phyloP scores from a whole-genome alignment of 768 basidiomycete genomes.

The Agrocybe pediades region DNA sequence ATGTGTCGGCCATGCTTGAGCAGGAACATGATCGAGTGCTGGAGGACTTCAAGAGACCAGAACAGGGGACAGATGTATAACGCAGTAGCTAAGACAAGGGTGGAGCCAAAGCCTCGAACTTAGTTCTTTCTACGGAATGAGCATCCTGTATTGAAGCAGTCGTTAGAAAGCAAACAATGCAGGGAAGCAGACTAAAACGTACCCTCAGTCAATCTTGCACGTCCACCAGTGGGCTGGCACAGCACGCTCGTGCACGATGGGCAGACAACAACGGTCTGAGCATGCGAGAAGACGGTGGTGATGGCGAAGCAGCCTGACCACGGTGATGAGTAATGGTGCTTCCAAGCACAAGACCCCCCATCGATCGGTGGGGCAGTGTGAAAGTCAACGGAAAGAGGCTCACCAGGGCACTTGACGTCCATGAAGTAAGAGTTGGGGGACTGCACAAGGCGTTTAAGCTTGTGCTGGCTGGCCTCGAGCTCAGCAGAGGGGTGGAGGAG shows the following conservation, averaged over 20 bases:
- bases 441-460: constrained; percentile 99
- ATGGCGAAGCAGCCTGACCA: constrained; percentile 85
- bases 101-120: constrained; percentile 7
- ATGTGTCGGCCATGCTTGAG: constrained; percentile 11
- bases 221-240: constrained; percentile 98
- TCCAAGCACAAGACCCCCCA: constrained; percentile 8
- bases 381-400: constrained; percentile 26
- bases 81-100: constrained; percentile 21
- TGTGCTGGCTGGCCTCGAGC: constrained; percentile 88
- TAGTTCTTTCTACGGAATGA: constrained; percentile 98
- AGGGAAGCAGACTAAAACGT: constrained; percentile 28
- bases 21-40: constrained; percentile 12
- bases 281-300: constrained; percentile 99
- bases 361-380: constrained; percentile 7
- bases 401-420: constrained; percentile 99
- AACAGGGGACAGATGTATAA: constrained; percentile 18
- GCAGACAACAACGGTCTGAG: constrained; percentile 96
- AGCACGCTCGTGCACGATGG: constrained; percentile 90
- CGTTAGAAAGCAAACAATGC: constrained; percentile 6
- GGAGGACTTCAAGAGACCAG: constrained; percentile 5
- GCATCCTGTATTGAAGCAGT: constrained; percentile 60
- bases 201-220: constrained; percentile 98
- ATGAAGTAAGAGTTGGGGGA: constrained; percentile 99
- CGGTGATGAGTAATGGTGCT: constrained; percentile 13
- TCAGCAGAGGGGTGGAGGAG: constrained; percentile 94